phyloP scores from a whole-genome alignment of 768 basidiomycete genomes.

The Psilocybe cubensis region DNA sequence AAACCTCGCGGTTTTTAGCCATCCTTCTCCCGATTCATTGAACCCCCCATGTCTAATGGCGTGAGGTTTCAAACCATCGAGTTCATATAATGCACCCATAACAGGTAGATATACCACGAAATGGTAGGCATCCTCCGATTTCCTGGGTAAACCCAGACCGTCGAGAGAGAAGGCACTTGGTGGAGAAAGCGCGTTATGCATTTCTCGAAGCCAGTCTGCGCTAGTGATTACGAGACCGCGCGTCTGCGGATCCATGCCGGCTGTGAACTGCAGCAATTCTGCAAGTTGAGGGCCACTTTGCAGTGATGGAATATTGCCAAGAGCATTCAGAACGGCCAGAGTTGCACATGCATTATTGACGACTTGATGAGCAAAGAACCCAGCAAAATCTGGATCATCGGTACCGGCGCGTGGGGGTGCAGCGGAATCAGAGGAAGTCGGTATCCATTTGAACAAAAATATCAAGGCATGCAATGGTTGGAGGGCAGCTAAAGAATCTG shows the following conservation, averaged over 20 bases:
- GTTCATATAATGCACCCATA: slow-evolving; percentile 85
- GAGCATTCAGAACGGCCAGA: slow-evolving; percentile 90
- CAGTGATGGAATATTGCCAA: slow-evolving; percentile 78
- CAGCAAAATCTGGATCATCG: slow-evolving; percentile 77
- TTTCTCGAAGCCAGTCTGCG: slow-evolving; percentile 77
- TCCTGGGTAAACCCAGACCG: slow-evolving; percentile 73
- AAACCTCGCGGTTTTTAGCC: slow-evolving; percentile 82
- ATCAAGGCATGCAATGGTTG: slow-evolving; percentile 90
- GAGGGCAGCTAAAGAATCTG: slow-evolving; percentile 69
- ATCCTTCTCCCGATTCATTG: slow-evolving; percentile 73
- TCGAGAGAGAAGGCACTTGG: slow-evolving; percentile 88
- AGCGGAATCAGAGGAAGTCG: slow-evolving; percentile 43
- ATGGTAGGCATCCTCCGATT: slow-evolving; percentile 87
- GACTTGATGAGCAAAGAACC: slow-evolving; percentile 92
- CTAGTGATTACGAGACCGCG: slow-evolving; percentile 83
- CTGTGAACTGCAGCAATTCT: slow-evolving; percentile 76
- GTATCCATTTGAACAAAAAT: slow-evolving; percentile 97
- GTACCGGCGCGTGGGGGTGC: slow-evolving; percentile 49
- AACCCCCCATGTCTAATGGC: slow-evolving; percentile 84
- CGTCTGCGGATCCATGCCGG: slow-evolving; percentile 87
- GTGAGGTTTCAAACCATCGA: slow-evolving; percentile 84
- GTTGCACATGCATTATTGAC: slow-evolving; percentile 98
- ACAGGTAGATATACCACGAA: slow-evolving; percentile 93
- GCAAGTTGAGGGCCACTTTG: slow-evolving; percentile 67
- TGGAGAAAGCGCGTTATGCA: slow-evolving; percentile 93